These are phyloP conservation scores for Candida tetrigidarum DNA, from an alignment of 1,139 yeast genomes.

Conservation along the genomic window DNA sequence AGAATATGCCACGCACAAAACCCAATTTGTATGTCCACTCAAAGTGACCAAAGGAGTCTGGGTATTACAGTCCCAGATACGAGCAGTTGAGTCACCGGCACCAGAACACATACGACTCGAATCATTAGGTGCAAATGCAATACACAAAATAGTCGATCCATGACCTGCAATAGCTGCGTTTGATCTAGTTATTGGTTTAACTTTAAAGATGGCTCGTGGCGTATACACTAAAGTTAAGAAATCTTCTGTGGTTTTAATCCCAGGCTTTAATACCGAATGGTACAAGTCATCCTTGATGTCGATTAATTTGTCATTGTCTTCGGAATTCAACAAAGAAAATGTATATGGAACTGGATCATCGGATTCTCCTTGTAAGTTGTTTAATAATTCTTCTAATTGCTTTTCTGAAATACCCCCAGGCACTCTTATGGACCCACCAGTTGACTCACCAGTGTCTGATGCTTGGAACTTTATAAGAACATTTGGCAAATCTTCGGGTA, in stretches of 20 bases:
- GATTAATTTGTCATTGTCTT: slow-evolving; percentile 48
- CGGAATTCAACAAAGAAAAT: slow-evolving; percentile 65
- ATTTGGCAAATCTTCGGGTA: slow-evolving; percentile 84
- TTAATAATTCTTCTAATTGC: slow-evolving; percentile 86
- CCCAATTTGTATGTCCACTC: slow-evolving; percentile 92
- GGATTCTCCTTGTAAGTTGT: slow-evolving; percentile 63
- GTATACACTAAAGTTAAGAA: slow-evolving; percentile 88
- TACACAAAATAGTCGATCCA: slow-evolving; percentile 89
- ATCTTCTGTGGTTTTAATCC: slow-evolving; percentile 90
- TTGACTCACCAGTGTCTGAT: slow-evolving; percentile 87
- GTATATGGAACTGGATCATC: slow-evolving; percentile 94
- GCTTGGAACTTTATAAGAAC: slow-evolving; percentile 91
- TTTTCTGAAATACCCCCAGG: slow-evolving; percentile 89
- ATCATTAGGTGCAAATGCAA: slow-evolving; percentile 92
- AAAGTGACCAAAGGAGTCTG: slow-evolving; percentile 87
- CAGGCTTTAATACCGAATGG: slow-evolving; percentile 81
- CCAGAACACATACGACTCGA: slow-evolving; percentile 91
- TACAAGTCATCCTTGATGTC: slow-evolving; percentile 83
- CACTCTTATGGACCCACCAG: slow-evolving; percentile 86
- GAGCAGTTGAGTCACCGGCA: slow-evolving; percentile 96
- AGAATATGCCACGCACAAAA: slow-evolving; percentile 89
- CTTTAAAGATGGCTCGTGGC: slow-evolving; percentile 95
- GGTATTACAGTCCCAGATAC: slow-evolving; percentile 97
- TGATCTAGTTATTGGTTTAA: slow-evolving; percentile 87
- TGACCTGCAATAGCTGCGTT: slow-evolving; percentile 96